phyloP scores from a whole-genome alignment of 495 filamentous ascomycete species.

The Aspergillus indologenus region DNA sequence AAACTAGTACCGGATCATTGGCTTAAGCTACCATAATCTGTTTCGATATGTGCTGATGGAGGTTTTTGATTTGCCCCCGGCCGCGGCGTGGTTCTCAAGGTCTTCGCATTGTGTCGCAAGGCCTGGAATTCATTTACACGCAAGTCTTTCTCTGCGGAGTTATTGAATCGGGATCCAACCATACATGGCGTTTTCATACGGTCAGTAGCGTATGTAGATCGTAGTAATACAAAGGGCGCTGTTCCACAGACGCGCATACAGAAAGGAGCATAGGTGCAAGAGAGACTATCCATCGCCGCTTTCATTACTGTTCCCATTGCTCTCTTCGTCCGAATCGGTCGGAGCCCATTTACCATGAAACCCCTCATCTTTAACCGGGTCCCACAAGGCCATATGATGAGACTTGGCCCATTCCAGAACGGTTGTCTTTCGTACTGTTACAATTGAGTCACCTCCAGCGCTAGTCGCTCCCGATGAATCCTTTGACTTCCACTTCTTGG shows the following conservation, averaged over 20 bases:
- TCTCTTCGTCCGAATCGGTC: constrained; percentile 11
- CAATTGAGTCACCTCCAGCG: constrained; percentile 32
- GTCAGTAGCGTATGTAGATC: constrained; percentile 5
- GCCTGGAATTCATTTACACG: neutral
- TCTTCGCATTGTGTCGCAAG: neutral
- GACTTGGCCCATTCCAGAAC: constrained; percentile 45
- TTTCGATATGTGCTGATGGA: neutral
- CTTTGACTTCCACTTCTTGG: constrained; percentile 37
- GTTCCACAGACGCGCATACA: neutral
- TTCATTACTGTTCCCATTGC: constrained; percentile 13
- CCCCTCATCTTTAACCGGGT: constrained; percentile 48
- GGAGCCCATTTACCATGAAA: constrained; percentile 40
- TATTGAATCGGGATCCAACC: constrained; percentile 8
- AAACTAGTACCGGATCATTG: neutral
- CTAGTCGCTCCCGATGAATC: constrained; percentile 19
- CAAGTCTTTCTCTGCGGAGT: neutral
- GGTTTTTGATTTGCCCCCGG: no score
- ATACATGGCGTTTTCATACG: neutral
- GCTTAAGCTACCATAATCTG: neutral
- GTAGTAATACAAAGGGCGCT: neutral
- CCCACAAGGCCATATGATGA: constrained; percentile 40
- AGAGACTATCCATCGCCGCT: constrained; percentile 6
- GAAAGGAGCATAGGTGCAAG: neutral
- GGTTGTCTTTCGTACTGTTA: constrained; percentile 43
- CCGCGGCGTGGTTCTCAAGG: no score